Evolutionary conservation across 805 yeast species (phyloP).

Genomic region (Saccharomycopsis babjevae): DNA sequence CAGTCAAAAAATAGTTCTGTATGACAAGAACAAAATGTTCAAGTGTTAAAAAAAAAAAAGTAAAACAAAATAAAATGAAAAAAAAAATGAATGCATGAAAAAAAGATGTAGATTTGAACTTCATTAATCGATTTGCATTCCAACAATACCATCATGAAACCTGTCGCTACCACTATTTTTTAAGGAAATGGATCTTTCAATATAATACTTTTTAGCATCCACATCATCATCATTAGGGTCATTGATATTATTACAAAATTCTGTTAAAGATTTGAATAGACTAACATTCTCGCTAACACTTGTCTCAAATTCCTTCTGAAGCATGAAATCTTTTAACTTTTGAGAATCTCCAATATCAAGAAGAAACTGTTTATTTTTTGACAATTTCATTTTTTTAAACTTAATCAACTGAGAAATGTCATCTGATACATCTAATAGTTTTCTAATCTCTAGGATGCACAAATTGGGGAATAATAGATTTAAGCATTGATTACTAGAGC

Average conservation of each 20-base stretch:
- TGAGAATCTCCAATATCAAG: background rate
- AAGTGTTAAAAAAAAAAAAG: background rate
- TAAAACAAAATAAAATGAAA: background rate
- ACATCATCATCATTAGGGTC: background rate
- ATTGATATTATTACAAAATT: background rate
- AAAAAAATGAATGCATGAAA: background rate
- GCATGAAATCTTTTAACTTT: background rate
- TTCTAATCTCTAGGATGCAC: conserved; percentile 69
- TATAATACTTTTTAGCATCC: background rate
- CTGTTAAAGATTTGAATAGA: background rate
- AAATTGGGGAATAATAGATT: conserved; percentile 42
- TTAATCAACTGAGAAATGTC: background rate
- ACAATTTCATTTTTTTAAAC: background rate
- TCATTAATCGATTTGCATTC: background rate
- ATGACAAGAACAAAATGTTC: background rate
- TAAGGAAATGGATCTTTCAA: background rate
- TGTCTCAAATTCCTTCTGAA: background rate
- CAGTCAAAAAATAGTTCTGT: no score
- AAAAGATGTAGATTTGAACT: background rate
- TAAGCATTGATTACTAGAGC: conserved; percentile 49
- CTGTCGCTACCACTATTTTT: background rate
- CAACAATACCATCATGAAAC: background rate
- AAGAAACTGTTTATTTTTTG: background rate
- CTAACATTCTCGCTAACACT: background rate
- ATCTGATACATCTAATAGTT: conserved; percentile 19